A percentile compares a stretch with the other conserved stretches of the same genome.
Conservation (phyloP, 129 eudicot genomes). For the Centella asiatica region DNA sequence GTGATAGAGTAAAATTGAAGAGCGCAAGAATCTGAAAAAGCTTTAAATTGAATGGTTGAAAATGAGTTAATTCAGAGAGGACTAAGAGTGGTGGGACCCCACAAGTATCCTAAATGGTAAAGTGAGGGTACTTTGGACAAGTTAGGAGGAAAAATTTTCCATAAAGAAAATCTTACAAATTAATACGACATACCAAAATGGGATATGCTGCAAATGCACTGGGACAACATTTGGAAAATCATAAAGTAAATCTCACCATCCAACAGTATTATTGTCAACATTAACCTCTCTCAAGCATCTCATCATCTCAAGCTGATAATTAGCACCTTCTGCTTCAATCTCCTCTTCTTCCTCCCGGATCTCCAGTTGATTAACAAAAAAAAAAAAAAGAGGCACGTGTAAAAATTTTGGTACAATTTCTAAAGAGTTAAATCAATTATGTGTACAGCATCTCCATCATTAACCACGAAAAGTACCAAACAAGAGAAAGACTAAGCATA, state of each 20-base stretch:
- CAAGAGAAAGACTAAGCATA: not conserved
- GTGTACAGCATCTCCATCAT: not conserved
- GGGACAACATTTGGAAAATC: not conserved
- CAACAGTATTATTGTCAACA: constrained; percentile 98
- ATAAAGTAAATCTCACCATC: constrained; percentile 55
- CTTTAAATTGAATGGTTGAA: too few species aligned
- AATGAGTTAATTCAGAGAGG: too few species aligned
- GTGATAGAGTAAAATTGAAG: too few species aligned
- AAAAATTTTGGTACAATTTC: too few species aligned
- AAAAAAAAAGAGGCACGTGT: not conserved
- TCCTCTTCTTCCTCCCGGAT: constrained; percentile 93
- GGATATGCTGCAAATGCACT: too few species aligned
- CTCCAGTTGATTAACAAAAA: constrained; percentile 18
- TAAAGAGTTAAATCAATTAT: not conserved
- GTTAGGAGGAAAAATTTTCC: too few species aligned
- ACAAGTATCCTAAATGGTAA: too few species aligned
- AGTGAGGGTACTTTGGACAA: too few species aligned
- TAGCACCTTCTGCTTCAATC: constrained; percentile 97
- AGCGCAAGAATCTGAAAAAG: too few species aligned
- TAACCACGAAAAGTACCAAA: not conserved
- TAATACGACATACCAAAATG: too few species aligned
- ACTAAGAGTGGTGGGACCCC: too few species aligned
- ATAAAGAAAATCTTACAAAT: too few species aligned
- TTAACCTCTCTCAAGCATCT: constrained; percentile 98
- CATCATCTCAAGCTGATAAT: constrained; percentile 99